Base-by-base conservation (phyloP, 2,329 filamentous ascomycete genomes). In the Emmonsiellopsis sp. region DNA sequence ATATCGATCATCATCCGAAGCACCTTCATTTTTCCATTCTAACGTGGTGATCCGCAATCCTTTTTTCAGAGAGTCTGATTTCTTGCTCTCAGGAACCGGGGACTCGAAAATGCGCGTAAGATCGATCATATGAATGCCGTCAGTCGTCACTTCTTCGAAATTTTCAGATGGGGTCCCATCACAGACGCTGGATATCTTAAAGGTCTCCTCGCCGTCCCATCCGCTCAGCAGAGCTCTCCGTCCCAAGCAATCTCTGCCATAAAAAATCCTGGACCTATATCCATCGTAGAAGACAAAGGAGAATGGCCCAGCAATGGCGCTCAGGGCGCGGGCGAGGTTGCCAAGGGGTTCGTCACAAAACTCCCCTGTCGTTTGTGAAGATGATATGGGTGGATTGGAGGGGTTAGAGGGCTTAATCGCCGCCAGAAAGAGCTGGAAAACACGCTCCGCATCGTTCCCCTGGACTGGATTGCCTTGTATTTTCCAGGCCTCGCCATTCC, bases 401-500 rank as follows among this genome's bases (percentile, higher is more conserved):
- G 41, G 15, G 32, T 47, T 50, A 42, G 52, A 31, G 10, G 56
- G 58, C 26, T 54, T 55, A 34, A 64, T 59, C 61, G 78, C 74
- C 54, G 72, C 62, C 16, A 77, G 63, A 47, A 95, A 75, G 38
- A 80, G 64, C 35, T 76, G 64, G 63, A 92, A 84, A 15, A 97
- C 75, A 6, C 74, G 71, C 62, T 85, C 78, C 2, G 87, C 87
- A 70, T 98, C 93, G 65, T 95, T 96, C 54, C 83, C 87, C 37
- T 63, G 56, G 5, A 95, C 75, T 1, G 68, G 62, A 8, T 77
- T 62, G 35, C 77, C 78, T 7, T 70, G 71, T 49, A 95, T 77
- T 54, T 80, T 85, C 93, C 93, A 98, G 1, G 90, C 92, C 67
- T 98, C 93, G 43, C 93, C 93, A 65, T 98, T 98, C 93, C 93